phyloP scores from a whole-genome alignment of 73 alveolate species.

The Blepharisma japonicum region DNA sequence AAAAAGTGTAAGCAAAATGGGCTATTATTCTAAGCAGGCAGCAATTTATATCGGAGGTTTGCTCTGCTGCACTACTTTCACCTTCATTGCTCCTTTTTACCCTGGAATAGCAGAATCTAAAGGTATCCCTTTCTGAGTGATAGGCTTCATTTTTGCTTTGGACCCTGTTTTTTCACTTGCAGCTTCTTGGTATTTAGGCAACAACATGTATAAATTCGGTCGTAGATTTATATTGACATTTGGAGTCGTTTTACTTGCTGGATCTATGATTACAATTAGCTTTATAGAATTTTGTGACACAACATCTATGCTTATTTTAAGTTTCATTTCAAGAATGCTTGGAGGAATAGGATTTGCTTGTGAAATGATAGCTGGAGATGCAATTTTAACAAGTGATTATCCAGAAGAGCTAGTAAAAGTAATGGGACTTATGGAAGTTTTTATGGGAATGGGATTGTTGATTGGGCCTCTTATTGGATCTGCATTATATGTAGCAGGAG shows the following conservation, averaged over 20 bases:
- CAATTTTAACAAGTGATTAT: not conserved
- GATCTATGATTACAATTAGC: not conserved
- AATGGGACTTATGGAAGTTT: not conserved
- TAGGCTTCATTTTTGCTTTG: not conserved
- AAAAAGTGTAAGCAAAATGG: not conserved
- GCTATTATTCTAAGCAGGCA: not conserved
- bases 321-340: conserved; percentile 1
- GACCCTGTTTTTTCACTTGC: not conserved
- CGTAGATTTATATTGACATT: not conserved
- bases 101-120: not conserved
- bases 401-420: not conserved
- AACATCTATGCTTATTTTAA: not conserved
- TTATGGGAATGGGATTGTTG: not conserved
- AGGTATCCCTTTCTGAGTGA: not conserved
- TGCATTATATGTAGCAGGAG: not conserved
- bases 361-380: not conserved
- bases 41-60: not conserved
- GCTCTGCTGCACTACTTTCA: not conserved
- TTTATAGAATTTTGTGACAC: not conserved
- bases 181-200: not conserved
- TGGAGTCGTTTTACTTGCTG: not conserved
- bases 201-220: not conserved
- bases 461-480: not conserved
- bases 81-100: not conserved
- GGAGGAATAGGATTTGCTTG: conserved; percentile 3